Evolutionary conservation across 2,329 filamentous ascomycete species (phyloP).

Genomic region (Leptographium radiaticola): DNA sequence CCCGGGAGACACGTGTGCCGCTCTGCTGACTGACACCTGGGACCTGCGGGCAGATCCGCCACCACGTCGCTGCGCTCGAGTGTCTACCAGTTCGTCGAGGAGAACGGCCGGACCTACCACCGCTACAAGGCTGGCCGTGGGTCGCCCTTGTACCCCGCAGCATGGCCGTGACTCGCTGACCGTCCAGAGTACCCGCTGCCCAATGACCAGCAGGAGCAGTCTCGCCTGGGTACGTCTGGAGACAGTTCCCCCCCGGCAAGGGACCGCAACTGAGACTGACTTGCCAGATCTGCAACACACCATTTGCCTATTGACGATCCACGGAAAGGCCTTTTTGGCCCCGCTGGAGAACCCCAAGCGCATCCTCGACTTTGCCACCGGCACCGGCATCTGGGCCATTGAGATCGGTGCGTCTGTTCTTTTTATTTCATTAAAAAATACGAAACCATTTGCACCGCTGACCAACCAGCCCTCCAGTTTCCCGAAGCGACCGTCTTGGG

Average conservation of each 20-base stretch:
- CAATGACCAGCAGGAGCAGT: slow-evolving; percentile 11
- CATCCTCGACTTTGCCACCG: slow-evolving; percentile 29
- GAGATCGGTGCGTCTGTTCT: slow-evolving; percentile 16
- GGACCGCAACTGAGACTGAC: neutral
- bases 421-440: too few species aligned
- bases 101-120: slow-evolving; percentile 6
- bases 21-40: too few species aligned
- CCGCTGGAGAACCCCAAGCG: slow-evolving; percentile 26
- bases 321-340: slow-evolving; percentile 29
- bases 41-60: neutral
- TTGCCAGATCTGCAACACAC: slow-evolving; percentile 24
- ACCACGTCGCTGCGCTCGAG: slow-evolving; percentile 5
- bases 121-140: slow-evolving; percentile 6
- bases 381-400: slow-evolving; percentile 53
- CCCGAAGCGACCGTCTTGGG: slow-evolving; percentile 38
- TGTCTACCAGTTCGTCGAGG: slow-evolving; percentile 4
- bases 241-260: too few species aligned
- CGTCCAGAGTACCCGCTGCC: slow-evolving; percentile 11
- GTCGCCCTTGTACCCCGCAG: too few species aligned
- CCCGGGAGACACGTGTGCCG: too few species aligned
- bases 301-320: slow-evolving; percentile 18
- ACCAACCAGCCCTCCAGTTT: slow-evolving; percentile 14
- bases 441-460: too few species aligned
- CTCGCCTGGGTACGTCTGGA: neutral
- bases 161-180: neutral